A percentile compares a stretch with the other conserved stretches of the same genome.
Evolutionary conservation across 495 filamentous ascomycete species (phyloP).

Genomic region (Xylaria intraflava): DNA sequence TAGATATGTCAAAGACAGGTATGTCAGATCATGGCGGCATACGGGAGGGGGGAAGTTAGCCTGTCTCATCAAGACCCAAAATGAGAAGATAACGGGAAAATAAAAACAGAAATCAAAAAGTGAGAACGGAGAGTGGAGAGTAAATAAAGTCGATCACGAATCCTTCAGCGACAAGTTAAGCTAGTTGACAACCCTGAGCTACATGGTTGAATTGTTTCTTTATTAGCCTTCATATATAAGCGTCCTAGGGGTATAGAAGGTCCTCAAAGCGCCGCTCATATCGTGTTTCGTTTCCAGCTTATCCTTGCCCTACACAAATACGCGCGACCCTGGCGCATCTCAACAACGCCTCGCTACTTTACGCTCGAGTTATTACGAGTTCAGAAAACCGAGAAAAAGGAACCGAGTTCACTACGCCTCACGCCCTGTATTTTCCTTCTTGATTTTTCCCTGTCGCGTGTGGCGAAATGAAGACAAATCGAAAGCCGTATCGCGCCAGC

Average conservation of each 20-base stretch:
- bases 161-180: too few species aligned
- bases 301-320: neutral
- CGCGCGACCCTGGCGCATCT: constrained; percentile 1
- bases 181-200: too few species aligned
- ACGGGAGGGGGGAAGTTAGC: too few species aligned
- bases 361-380: constrained; percentile 2
- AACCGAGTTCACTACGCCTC: neutral
- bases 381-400: neutral
- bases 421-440: constrained; percentile 2
- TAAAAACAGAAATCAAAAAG: too few species aligned
- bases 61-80: too few species aligned
- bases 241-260: neutral
- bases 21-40: neutral
- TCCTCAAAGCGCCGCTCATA: neutral
- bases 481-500: neutral
- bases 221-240: constrained; percentile 1
- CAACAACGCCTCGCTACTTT: constrained; percentile 6
- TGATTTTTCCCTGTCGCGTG: neutral
- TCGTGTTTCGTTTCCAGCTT: neutral
- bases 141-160: neutral
- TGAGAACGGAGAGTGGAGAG: too few species aligned
- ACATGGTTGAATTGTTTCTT: neutral
- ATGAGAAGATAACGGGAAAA: too few species aligned
- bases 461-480: constrained; percentile 5
- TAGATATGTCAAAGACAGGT: neutral